Evolutionary conservation across 305 asterid genomes (phyloP), one percentile per base, ranked within the genome.

Genomic region (Ilex paraguariensis): DNA sequence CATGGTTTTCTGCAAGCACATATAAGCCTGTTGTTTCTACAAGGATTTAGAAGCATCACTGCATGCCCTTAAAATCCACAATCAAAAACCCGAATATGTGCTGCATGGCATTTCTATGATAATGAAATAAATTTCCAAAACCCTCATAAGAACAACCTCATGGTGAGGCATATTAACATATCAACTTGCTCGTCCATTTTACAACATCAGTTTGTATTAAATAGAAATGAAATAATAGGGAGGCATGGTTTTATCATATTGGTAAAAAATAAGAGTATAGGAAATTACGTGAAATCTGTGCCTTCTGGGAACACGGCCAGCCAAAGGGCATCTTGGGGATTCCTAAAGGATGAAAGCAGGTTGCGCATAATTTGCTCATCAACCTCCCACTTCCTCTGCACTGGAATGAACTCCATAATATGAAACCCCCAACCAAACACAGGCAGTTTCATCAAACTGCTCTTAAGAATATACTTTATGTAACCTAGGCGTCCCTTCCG

Each of bases 291-390:
- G 86, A 84, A 91, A 85, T 91, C 98, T 31, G 96, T 88, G 84
- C 96, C 98, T 81, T 91, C 98, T 0, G 98, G 96, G 63, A 88
- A 91, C 70, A 91, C 77, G 63, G 87, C 96, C 65, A 91, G 98
- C 98, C 98, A 91, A 36, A 88, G 79, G 58, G 86, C 81, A 78
- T 84, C 95, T 48, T 60, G 73, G 49, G 82, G 84, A 73, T 88
- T 87, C 63, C 57, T 75, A 17, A 83, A 91, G 7, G 73, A 67
- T 5, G 77, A 75, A 13, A 91, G 79, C 85, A 84, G 83, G 64
- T 69, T 71, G 30, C 59, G 62, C 83, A 91, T 75, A 49, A 60
- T 75, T 53, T 62, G 55, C 59, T 77, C 86, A 81, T 91, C 98
- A 7, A 79, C 87, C 65, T 84, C 88, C 98, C 98, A 91, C 77